Base-by-base conservation (phyloP, 495 filamentous ascomycete genomes). In the Neurospora sp. region DNA sequence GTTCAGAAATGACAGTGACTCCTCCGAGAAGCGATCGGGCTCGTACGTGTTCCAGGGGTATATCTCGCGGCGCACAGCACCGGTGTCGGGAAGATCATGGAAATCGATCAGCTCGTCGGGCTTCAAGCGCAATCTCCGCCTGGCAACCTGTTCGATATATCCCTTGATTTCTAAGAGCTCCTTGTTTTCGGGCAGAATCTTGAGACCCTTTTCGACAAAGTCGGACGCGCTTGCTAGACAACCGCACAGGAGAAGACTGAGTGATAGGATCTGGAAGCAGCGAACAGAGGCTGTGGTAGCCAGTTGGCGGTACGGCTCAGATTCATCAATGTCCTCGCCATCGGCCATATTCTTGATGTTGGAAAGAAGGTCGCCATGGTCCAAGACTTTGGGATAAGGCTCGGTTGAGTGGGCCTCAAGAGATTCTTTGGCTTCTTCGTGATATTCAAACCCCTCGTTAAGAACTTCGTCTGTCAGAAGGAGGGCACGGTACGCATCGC, bases 41-140 rank as follows among this genome's bases (percentile, higher is more conserved):
- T 99, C 96, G 76, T 96, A 86, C 27, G 84, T 77, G 79, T 98
- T 98, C 96, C 96, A 99, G 16, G 94, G 92, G 80, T 99, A 99
- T 18, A 97, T 84, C 77, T 98, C 92, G 20, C 96, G 86, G 35
- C 94, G 90, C 46, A 93, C 94, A 72, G 87, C 84, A 3, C 94
- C 93, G 74, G 89, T 87, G 39, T 94, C 91, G 8, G 90, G 90
- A 39, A 93, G 83, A 22, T 85, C 75, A 69, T 84, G 84, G 9
- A 85, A 76, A 73, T 88, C 80, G 69, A 89, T 83, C 41, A 85
- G 75, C 7, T 80, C 78, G 72, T 79, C 78, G 18, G 81, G 78
- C 69, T 40, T 80, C 42, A 69, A 79, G 44, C 83, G 83, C 41
- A 88, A 69, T 71, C 84, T 81, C 44, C 84, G 79, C 72, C 83